Percentiles rank a stretch among this genome's conserved stretches.
phyloP scores from a whole-genome alignment of 768 basidiomycete species.

The Trametes punicea region DNA sequence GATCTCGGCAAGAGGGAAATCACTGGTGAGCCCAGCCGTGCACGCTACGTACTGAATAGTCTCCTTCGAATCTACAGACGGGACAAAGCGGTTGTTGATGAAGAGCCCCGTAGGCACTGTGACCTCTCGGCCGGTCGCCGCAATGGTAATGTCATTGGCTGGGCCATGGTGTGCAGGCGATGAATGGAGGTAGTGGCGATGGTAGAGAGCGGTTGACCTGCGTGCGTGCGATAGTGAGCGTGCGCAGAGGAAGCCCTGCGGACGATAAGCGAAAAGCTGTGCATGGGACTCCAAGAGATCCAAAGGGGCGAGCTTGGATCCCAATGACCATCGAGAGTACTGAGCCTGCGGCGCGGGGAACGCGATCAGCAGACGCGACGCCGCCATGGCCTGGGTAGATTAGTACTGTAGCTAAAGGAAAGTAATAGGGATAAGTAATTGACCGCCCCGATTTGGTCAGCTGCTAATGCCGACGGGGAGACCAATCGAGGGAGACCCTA shows the following conservation, averaged over 20 bases:
- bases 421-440: neutral
- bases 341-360: neutral
- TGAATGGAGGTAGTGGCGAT: neutral
- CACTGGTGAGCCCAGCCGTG: constrained; percentile 13
- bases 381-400: neutral
- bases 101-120: constrained; percentile 80
- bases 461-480: neutral
- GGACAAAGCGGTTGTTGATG: constrained; percentile 87
- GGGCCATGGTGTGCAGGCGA: constrained; percentile 20
- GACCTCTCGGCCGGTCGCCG: constrained; percentile 36
- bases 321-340: constrained; percentile 4
- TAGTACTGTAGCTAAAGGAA: neutral
- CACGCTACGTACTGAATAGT: constrained; percentile 52
- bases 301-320: constrained; percentile 3
- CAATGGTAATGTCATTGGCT: constrained; percentile 26
- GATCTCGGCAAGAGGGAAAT: constrained; percentile 5
- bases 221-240: neutral
- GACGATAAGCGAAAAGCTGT: constrained; percentile 11
- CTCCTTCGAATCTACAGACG: constrained; percentile 67
- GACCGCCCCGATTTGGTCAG: too few relatives aligned
- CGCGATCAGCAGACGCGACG: constrained; percentile 7
- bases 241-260: neutral
- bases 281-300: constrained; percentile 5
- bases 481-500: neutral
- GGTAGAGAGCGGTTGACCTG: neutral